A percentile compares a stretch with the other conserved stretches of the same genome.
These are phyloP conservation scores for Caulochytrium protostelioides DNA, from an alignment of 371 early-diverging fungal species.

Conservation along the genomic window DNA sequence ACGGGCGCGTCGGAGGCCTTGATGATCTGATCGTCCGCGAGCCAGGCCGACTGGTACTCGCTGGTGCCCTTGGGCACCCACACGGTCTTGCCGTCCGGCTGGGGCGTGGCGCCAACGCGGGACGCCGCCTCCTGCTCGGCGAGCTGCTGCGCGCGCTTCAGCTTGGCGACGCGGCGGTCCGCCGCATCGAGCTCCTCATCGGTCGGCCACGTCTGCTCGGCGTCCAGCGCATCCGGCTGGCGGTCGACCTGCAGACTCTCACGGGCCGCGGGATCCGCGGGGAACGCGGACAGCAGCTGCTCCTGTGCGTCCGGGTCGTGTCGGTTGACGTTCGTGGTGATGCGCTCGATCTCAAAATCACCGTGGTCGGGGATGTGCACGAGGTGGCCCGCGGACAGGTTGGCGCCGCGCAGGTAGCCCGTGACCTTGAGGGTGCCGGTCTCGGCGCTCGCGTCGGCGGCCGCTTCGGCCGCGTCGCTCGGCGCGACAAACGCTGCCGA, in stretches of 20 bases:
- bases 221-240: slow-evolving; percentile 65
- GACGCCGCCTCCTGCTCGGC: slow-evolving; percentile 6
- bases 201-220: slow-evolving; percentile 95
- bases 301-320: not conserved
- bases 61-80: slow-evolving; percentile 88
- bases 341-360: slow-evolving; percentile 56
- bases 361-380: slow-evolving; percentile 77
- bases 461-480: not conserved
- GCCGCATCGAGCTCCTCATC: slow-evolving; percentile 74
- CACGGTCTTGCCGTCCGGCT: slow-evolving; percentile 17
- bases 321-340: not conserved
- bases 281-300: not conserved
- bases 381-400: slow-evolving; percentile 64
- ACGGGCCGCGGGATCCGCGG: not conserved
- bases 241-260: slow-evolving; percentile 50
- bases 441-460: not conserved
- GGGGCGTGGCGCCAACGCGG: not conserved
- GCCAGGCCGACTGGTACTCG: slow-evolving; percentile 92
- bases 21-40: slow-evolving; percentile 52
- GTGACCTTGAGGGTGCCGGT: slow-evolving; percentile 50
- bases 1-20: too few species aligned
- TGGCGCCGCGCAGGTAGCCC: slow-evolving; percentile 52
- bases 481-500: slow-evolving; percentile 33
- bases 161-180: slow-evolving; percentile 12
- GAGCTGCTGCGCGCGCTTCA: not conserved